phyloP scores from a whole-genome alignment of 768 basidiomycete genomes.

The Guyanaporus albipodus region DNA sequence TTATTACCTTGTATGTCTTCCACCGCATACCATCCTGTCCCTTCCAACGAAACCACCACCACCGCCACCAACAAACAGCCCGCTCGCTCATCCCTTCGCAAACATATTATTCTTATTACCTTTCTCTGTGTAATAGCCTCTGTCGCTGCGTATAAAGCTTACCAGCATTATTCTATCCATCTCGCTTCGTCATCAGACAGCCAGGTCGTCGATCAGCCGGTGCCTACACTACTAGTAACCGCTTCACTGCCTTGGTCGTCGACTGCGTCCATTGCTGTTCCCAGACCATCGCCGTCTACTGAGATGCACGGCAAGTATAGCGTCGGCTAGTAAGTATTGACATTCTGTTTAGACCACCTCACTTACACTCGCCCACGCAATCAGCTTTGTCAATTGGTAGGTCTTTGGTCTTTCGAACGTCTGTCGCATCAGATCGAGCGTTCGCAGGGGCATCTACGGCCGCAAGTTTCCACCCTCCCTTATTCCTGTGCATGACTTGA shows the following conservation, averaged over 20 bases:
- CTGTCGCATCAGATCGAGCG: conserved; percentile 5
- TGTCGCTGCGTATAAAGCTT: conserved; percentile 40
- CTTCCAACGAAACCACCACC: conserved; percentile 15
- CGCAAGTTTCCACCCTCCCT: conserved; percentile 84
- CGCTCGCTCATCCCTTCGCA: conserved; percentile 26
- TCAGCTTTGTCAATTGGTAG: conserved; percentile 77
- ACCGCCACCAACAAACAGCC: conserved; percentile 19
- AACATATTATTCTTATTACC: conserved; percentile 35
- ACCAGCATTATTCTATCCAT: conserved; percentile 35
- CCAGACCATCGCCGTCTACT: conserved; percentile 29
- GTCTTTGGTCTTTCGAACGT: conserved; percentile 6
- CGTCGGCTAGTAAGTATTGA: conserved; percentile 68
- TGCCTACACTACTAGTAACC: conserved; percentile 4
- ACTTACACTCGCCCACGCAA: conserved; percentile 6
- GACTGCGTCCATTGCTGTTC: conserved; percentile 2
- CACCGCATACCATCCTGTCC: conserved; percentile 16
- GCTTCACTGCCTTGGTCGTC: conserved; percentile 4
- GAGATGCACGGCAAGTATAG: conserved; percentile 59
- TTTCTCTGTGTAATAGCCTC: conserved; percentile 36
- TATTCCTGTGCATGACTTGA: conserved; percentile 82
- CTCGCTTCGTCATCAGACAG: conserved; percentile 4
- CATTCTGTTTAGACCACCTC: background rate
- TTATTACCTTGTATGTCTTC: conserved; percentile 22
- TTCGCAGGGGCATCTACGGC: conserved; percentile 86
- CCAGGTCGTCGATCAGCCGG: conserved; percentile 16